Base-by-base conservation (phyloP, 768 basidiomycete genomes). In the Lentinus tigrinus region DNA sequence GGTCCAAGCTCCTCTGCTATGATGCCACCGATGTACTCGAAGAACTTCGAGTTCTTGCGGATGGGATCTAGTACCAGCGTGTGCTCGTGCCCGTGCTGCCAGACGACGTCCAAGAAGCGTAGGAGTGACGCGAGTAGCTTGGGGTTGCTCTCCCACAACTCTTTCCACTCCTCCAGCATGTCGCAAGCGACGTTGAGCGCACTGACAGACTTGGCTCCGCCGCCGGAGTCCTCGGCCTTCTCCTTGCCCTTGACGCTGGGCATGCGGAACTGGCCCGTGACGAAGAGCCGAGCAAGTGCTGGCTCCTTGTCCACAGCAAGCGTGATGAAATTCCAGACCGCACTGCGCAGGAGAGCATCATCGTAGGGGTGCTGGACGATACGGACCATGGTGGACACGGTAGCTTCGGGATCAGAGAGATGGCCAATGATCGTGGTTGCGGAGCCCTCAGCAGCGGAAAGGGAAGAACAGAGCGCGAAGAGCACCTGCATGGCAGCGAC, bases 281-380 rank as follows among this genome's bases (percentile, higher is more conserved):
- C 86, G 57, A 95, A 86, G 26, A 97, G 76, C 53, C 85, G 79
- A 2, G 89, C 86, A 4, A 96, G 77, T 0, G 95, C 93, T 0
- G 95, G 93, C 68, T 95, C 93, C 60, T 87, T 88, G 64, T 91
- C 87, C 14, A 95, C 84, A 1, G 91, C 87, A 17, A 91, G 77
- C 0, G 89, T 75, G 38, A 96, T 85, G 62, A 96, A 88, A 60
- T 81, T 82, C 95, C 95, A 98, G 5, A 91, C 84, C 0, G 88
- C 82, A 49, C 81, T 87, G 19, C 89, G 85, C 31, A 92, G 78
- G 8, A 79, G 67, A 19, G 86, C 76, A 42, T 93, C 92, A 28
- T 93, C 88, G 62, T 89, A 92, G 0, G 91, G 90, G 66, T 93
- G 87, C 54, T 85, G 83, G 6, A 89, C 76, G 36, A 93, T 88